Conservation (phyloP, 306 rosid species). For the Quercus alba region DNA sequence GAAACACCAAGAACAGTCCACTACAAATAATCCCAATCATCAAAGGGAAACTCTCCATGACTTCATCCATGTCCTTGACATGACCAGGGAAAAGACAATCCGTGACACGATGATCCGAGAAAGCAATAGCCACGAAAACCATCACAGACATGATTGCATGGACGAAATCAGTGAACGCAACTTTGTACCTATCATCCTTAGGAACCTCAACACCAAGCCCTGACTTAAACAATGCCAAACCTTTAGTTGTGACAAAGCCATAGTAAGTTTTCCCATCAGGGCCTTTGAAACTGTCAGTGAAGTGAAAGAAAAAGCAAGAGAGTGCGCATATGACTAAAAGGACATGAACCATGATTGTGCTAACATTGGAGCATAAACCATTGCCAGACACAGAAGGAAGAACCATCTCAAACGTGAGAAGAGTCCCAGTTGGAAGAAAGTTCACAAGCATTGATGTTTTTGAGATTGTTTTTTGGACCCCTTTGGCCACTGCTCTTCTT, state of each 20-base stretch:
- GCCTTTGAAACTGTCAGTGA: slow-evolving; percentile 53
- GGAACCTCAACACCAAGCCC: slow-evolving; percentile 49
- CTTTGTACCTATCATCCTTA: slow-evolving; percentile 35
- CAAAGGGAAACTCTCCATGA: slow-evolving; percentile 73
- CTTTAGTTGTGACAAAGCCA: slow-evolving; percentile 59
- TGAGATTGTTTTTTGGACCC: slow-evolving; percentile 72
- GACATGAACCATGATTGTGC: slow-evolving; percentile 29
- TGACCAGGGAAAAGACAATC: slow-evolving; percentile 63
- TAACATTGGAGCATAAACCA: slow-evolving; percentile 36
- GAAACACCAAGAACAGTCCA: slow-evolving; percentile 67
- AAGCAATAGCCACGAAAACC: slow-evolving; percentile 70
- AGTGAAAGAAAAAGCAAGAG: slow-evolving; percentile 60
- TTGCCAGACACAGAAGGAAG: slow-evolving; percentile 53
- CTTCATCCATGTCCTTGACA: slow-evolving; percentile 64
- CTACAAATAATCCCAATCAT: slow-evolving; percentile 71
- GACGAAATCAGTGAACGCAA: slow-evolving; percentile 51
- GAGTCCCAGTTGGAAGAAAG: slow-evolving; percentile 85
- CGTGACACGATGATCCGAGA: slow-evolving; percentile 71
- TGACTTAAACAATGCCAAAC: slow-evolving; percentile 63
- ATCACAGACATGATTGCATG: slow-evolving; percentile 77
- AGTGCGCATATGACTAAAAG: slow-evolving; percentile 37
- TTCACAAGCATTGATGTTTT: slow-evolving; percentile 66
- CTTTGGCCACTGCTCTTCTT: slow-evolving; percentile 63
- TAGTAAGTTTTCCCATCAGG: slow-evolving; percentile 56
- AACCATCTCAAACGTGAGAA: slow-evolving; percentile 74